Evolutionary conservation across 306 rosid species (phyloP).

Genomic region (Comarum palustre): DNA sequence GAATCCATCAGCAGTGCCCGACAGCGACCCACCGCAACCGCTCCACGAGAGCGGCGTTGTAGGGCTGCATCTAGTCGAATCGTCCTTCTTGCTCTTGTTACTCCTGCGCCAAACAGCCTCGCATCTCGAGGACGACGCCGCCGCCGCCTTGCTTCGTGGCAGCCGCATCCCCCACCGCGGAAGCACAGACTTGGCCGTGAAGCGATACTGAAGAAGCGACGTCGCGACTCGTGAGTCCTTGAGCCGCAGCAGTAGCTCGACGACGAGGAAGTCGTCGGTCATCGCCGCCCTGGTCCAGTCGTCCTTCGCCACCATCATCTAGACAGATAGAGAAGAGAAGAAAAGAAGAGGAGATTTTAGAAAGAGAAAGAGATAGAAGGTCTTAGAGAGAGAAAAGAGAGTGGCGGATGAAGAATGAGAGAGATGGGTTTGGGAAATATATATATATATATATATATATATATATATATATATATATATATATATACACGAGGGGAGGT

Average conservation of each 20-base stretch:
- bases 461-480: background rate
- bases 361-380: slow-evolving; percentile 8
- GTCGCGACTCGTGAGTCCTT: slow-evolving; percentile 48
- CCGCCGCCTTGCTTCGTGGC: slow-evolving; percentile 49
- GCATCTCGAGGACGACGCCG: slow-evolving; percentile 34
- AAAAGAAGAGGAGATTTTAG: background rate
- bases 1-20: slow-evolving; percentile 65
- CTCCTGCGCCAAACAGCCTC: slow-evolving; percentile 38
- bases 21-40: slow-evolving; percentile 45
- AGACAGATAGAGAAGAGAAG: slow-evolving; percentile 1
- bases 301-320: slow-evolving; percentile 38
- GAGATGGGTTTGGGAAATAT: slow-evolving; percentile 12
- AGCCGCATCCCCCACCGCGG: slow-evolving; percentile 61
- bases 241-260: slow-evolving; percentile 58
- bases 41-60: slow-evolving; percentile 98
- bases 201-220: background rate
- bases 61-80: slow-evolving; percentile 80
- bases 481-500: background rate
- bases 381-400: slow-evolving; percentile 19
- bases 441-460: background rate
- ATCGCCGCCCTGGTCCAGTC: slow-evolving; percentile 72
- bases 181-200: slow-evolving; percentile 13
- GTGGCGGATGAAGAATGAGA: slow-evolving; percentile 45
- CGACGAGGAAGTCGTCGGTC: slow-evolving; percentile 64
- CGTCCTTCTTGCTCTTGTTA: slow-evolving; percentile 22